Conservation (phyloP, 2,329 filamentous ascomycete species). For the Calycina herbarum region DNA sequence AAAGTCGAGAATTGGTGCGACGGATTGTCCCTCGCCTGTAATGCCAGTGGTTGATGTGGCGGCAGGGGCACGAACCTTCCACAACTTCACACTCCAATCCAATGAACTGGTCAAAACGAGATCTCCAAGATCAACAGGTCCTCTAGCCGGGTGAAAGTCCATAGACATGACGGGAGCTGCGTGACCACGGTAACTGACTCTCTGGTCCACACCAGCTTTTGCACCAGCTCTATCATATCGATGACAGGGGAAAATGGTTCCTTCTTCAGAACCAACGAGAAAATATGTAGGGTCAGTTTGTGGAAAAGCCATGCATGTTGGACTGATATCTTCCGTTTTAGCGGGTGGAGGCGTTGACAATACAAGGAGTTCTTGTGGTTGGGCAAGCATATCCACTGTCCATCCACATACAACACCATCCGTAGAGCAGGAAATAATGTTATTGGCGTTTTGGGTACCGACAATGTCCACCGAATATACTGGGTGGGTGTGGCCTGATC, state of each 20-base stretch:
- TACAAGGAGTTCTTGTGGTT: slow-evolving; percentile 92
- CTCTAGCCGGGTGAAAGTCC: slow-evolving; percentile 89
- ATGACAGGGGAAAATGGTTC: slow-evolving; percentile 93
- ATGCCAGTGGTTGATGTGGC: slow-evolving; percentile 61
- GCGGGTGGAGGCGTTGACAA: slow-evolving; percentile 81
- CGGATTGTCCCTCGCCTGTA: slow-evolving; percentile 48
- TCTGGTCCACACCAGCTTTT: slow-evolving; percentile 90
- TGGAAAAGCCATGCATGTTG: slow-evolving; percentile 92
- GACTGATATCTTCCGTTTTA: slow-evolving; percentile 91
- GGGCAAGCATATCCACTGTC: slow-evolving; percentile 96
- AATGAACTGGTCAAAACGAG: slow-evolving; percentile 88
- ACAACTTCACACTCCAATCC: slow-evolving; percentile 97
- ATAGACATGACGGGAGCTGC: slow-evolving; percentile 94
- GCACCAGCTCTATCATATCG: slow-evolving; percentile 95
- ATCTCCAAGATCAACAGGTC: slow-evolving; percentile 91
- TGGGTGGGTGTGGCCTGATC: slow-evolving; percentile 92
- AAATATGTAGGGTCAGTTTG: slow-evolving; percentile 96
- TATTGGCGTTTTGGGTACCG: slow-evolving; percentile 97
- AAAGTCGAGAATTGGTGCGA: slow-evolving; percentile 82
- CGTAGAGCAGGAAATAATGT: slow-evolving; percentile 95
- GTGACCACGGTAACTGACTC: slow-evolving; percentile 86
- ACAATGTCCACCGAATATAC: slow-evolving; percentile 95
- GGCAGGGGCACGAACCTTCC: slow-evolving; percentile 85
- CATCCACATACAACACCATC: slow-evolving; percentile 96
- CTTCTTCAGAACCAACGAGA: slow-evolving; percentile 94